Percentiles rank a stretch among this genome's conserved stretches.
Conservation (phyloP, 345 rosid species). For the Carallia pectinifolia region DNA sequence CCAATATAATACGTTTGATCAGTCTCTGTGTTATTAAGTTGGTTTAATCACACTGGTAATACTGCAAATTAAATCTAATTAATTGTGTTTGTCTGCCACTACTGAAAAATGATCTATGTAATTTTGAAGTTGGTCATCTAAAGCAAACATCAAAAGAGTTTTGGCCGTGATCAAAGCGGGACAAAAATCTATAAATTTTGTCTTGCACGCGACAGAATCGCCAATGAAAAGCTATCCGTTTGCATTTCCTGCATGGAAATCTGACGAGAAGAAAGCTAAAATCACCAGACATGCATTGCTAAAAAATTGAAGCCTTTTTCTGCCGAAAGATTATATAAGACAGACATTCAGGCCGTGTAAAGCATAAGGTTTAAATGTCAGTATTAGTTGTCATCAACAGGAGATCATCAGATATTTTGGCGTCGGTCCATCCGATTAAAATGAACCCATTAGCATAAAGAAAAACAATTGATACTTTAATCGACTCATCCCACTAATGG, state of each 20-base stretch:
- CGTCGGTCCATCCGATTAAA: conserved; percentile 9
- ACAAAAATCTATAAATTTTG: conserved; percentile 21
- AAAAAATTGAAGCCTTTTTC: conserved; percentile 3
- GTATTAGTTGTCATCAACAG: conserved; percentile 18
- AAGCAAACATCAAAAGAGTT: conserved; percentile 21
- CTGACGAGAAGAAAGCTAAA: conserved; percentile 7
- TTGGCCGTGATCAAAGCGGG: conserved; percentile 10
- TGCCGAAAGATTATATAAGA: conserved; percentile 22
- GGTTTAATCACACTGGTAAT: conserved; percentile 19
- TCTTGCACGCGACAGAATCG: conserved; percentile 23
- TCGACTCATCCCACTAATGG: background rate
- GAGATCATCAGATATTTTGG: conserved; percentile 10
- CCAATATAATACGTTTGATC: background rate
- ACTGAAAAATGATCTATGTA: conserved; percentile 25
- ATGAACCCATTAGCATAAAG: background rate
- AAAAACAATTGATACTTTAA: conserved; percentile 10
- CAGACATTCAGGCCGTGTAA: conserved; percentile 25
- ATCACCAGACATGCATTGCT: conserved; percentile 7
- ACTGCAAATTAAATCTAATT: conserved; percentile 13
- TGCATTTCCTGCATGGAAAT: conserved; percentile 36
- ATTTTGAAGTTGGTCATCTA: conserved; percentile 17
- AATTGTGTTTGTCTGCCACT: conserved; percentile 37
- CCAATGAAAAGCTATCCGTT: conserved; percentile 24
- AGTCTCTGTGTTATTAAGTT: conserved; percentile 9
- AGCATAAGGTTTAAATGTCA: conserved; percentile 13